Evolutionary conservation across 208 protist species (phyloP), one percentile per base, ranked within the genome.

Genomic region (Acanthamoeba healyi): DNA sequence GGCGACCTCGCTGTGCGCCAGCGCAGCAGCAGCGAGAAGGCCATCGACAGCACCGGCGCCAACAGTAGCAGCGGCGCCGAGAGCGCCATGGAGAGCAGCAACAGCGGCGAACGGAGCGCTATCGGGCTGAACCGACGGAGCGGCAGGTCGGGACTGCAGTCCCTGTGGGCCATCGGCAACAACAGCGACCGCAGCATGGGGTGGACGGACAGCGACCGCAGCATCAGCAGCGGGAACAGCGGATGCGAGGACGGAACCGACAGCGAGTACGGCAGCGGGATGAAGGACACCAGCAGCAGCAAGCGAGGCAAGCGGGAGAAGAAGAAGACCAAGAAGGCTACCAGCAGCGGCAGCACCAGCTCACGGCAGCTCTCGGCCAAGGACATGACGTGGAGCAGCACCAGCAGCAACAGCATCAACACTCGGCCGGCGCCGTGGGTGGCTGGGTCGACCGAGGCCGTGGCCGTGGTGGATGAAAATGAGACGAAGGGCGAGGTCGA

Each of bases 131-230:
- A 22, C 14, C 29, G n/a, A 22, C 34, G 67, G 36, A 38, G 67
- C 67, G 36, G 17, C 15, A 0, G 32, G 67, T 32, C 67, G 17
- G 29, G 67, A 7, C 67, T 77, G 67, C 67, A 77, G 36, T 6
- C 67, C 34, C 67, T 77, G 26, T 77, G 67, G 67, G 10, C 14
- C 51, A 26, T 22, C 51, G 51, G 58, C 58, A 34, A 6, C 58
- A 34, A n/a, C 26, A 67, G 58, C 58, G 58, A 67, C 58, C 58
- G 58, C n/a, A 67, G 58, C 58, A 67, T 67, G 58, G 58, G n/a
- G n/a, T 67, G 70, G 40, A 79, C 70, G 22, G 70, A 79, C 36
- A 79, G 70, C 70, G 70, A 79, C 19, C 70, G 70, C 70, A 79
- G 70, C 70, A 44, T 79, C 10, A 58, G 74, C 46, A 84, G 74